These are phyloP conservation scores for Candida awuae DNA, from an alignment of 805 yeast species.

Conservation along the genomic window DNA sequence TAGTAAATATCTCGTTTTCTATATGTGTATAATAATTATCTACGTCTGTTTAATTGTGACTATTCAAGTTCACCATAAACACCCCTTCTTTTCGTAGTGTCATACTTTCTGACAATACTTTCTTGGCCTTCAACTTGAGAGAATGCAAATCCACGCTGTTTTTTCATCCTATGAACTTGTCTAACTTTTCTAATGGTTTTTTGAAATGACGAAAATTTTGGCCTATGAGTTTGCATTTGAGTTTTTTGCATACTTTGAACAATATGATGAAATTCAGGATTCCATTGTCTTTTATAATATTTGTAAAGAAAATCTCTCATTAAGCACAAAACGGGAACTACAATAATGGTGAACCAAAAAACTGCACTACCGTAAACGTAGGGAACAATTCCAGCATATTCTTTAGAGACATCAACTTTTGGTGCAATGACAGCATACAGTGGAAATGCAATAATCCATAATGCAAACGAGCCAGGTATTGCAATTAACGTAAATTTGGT, in stretches of 20 bases:
- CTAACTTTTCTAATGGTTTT: conserved; percentile 94
- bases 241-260: conserved; percentile 96
- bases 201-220: conserved; percentile 95
- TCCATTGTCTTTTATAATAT: conserved; percentile 84
- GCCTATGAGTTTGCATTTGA: conserved; percentile 86
- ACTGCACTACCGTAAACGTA: conserved; percentile 69
- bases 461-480: conserved; percentile 83
- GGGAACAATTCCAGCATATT: conserved; percentile 70
- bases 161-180: conserved; percentile 96
- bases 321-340: conserved; percentile 71
- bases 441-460: conserved; percentile 87
- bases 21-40: not conserved
- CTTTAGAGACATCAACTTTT: conserved; percentile 66
- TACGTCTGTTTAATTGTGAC: not conserved
- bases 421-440: conserved; percentile 84
- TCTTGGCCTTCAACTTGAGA: conserved; percentile 95
- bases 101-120: conserved; percentile 84
- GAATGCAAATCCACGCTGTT: conserved; percentile 97
- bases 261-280: conserved; percentile 87
- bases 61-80: conserved; percentile 27
- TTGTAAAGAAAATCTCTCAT: conserved; percentile 90
- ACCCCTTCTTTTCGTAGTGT: conserved; percentile 67
- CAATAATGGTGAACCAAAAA: conserved; percentile 77
- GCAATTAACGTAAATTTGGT: conserved; percentile 87
- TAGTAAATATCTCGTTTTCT: too few species aligned